Evolutionary conservation across 2,329 filamentous ascomycete genomes (phyloP), one percentile per base, ranked within the genome.

Genomic region (Colletotrichum musicola): DNA sequence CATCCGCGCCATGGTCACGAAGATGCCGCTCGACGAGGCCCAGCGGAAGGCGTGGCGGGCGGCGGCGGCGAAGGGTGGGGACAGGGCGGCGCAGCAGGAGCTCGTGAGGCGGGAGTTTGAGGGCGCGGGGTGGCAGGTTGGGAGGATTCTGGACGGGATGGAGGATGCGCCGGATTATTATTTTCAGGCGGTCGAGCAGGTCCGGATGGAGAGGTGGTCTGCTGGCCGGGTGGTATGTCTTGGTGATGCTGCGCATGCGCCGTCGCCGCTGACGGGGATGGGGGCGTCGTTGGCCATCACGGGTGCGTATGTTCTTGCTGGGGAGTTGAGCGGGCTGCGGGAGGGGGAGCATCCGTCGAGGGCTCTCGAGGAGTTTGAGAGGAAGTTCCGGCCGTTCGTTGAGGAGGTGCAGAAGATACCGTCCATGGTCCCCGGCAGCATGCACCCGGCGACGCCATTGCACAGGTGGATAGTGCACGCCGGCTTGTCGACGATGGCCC

Each of bases 241-340:
- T 1, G 86, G 84, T 2, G 85, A 88, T 68, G 83, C 86, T 16
- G 84, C 76, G 2, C 81, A 81, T 70, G 81, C 80, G 47, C 81
- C 83, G 1, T 81, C 82, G 4, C 79, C 82, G 1, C 73, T 82
- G 4, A 82, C 80, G 0, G 85, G 85, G 1, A 81, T 83, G 78
- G 84, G 84, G 3, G 84, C 82, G 0, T 79, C 80, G 3, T 69
- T 76, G 12, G 80, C 80, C 1, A 72, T 87, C 2, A 73, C 84
- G n/a, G 81, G 82, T 1, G 84, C 83, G 0, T 87, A 88, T 72
- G 74, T 87, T 4, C 77, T 88, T 1, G 84, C 85, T 0, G 85
- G 85, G 6, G 85, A 85, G 71, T 78, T 85, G 25, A 65, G 67
- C 50, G 72, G 64, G 63, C 64, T 69, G 10, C 50, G 51, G 3